Evolutionary conservation across 2,329 filamentous ascomycete genomes (phyloP), one percentile per base, ranked within the genome.

Genomic region (Helminthosporium solani): DNA sequence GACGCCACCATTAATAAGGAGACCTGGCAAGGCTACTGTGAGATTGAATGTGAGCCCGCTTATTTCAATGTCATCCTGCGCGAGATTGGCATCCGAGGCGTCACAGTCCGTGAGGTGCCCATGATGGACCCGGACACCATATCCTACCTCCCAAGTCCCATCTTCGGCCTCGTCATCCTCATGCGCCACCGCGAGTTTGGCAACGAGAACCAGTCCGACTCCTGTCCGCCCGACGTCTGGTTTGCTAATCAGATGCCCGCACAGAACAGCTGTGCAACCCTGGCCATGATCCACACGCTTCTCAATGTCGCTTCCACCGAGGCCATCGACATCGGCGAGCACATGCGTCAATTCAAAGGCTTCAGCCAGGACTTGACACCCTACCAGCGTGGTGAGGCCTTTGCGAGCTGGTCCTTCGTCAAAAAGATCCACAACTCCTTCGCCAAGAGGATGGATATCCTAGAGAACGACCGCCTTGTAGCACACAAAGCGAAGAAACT

Each of bases 41-140:
- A 96, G 63, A 79, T 97, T 40, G 90, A 96, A 70, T 95, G 90
- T 6, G 90, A 96, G 52, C 91, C 91, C 7, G 89, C 90, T 70
- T 71, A 81, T 58, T 96, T 97, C 75, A 94, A 90, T 60, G 82
- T 84, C 31, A 92, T 97, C 67, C 76, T 97, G 3, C 79, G 80
- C 27, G 84, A 90, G 39, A 83, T 94, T 49, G 90, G 90, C 18
- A 86, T 94, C 3, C 74, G 79, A 45, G 81, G 84, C 41, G 79
- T 90, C 48, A 86, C 84, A 54, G 80, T 92, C 0, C 82, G 87
- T 49, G 91, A 97, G 64, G 76, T 96, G 1, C 82, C 90, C 49
- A 78, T 80, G 27, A 73, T 95, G 15, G 88, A 95, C 46, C 78
- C 50, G 31, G 48, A 52, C 19, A 27, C 63, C 18, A 46, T 56